Evolutionary conservation across 2,329 filamentous ascomycete genomes (phyloP), one percentile per base, ranked within the genome.

Genomic region (Acrocalymma vagum): DNA sequence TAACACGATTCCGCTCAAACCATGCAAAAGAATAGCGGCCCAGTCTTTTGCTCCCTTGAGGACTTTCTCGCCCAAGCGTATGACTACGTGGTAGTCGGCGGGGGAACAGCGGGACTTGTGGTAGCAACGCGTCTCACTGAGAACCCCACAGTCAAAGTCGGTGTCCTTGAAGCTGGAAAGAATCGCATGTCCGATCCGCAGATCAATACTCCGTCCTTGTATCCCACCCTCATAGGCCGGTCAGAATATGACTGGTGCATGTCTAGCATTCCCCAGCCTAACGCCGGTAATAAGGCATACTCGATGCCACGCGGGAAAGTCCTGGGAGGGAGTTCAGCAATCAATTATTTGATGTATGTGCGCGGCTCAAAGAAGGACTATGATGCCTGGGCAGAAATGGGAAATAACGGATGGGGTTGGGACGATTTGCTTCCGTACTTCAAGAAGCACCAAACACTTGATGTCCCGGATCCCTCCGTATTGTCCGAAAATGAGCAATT

Each of bases 371-470:
- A 54, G 6, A 56, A 41, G 4, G 60, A 66, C 38, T 69, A 67
- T 25, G 77, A 84, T 58, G 71, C 71, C 2, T 85, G 81, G 81
- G 75, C 72, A 27, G 63, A 70, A 16, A 59, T 85, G 10, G 81
- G 81, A 1, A 84, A 84, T 50, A 33, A 60, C 3, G 81, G 79
- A 1, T 85, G 82, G 82, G 71, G 74, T 2, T 84, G 78, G 78
- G 66, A 78, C 28, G 67, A 67, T 16, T 42, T 78, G 20, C 33
- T 66, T n/a, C 66, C 62, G 9, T 70, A 68, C 49, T 69, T 70
- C 48, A 71, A 33, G n/a, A 52, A 50, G 32, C 68, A 71, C 38
- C 66, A 70, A 36, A 70, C 59, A 2, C 55, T 71, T 8, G 65
- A 71, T 24, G 55, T 66, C 11, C 51, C 53, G 0, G 53, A 67